phyloP scores from a whole-genome alignment of 306 rosid species.

The Delonix regia region DNA sequence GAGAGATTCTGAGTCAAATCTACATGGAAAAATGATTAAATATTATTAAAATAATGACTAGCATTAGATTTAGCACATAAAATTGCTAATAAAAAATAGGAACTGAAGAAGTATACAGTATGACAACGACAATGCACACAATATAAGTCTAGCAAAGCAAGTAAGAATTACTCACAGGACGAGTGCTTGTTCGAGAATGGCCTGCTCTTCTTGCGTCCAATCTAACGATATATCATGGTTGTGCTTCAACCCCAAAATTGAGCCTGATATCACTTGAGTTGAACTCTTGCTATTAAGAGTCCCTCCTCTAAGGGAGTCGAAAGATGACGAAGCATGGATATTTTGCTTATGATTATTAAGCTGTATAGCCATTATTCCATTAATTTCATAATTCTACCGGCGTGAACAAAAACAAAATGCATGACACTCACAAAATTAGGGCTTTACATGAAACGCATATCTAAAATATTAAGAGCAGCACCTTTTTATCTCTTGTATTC shows the following conservation, averaged over 20 bases:
- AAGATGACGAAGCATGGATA: slow-evolving; percentile 53
- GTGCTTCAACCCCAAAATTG: slow-evolving; percentile 55
- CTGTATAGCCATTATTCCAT: slow-evolving; percentile 50
- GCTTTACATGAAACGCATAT: not conserved
- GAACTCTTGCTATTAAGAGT: slow-evolving; percentile 51
- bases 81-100: not conserved
- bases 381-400: too few species aligned
- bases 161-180: slow-evolving; percentile 50
- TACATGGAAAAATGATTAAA: slow-evolving; percentile 32
- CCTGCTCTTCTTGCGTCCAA: slow-evolving; percentile 70
- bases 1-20: slow-evolving; percentile 47
- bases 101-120: not conserved
- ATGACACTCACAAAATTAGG: not conserved
- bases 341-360: too few species aligned
- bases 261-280: slow-evolving; percentile 46
- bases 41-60: slow-evolving; percentile 3
- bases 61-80: not conserved
- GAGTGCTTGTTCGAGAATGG: slow-evolving; percentile 58
- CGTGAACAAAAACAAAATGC: too few species aligned
- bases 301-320: slow-evolving; percentile 45
- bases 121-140: not conserved
- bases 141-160: not conserved
- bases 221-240: slow-evolving; percentile 59
- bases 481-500: slow-evolving; percentile 72
- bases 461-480: slow-evolving; percentile 10